These are phyloP conservation scores for Boletellus ananas DNA, from an alignment of 768 basidiomycete species.

Conservation along the genomic window DNA sequence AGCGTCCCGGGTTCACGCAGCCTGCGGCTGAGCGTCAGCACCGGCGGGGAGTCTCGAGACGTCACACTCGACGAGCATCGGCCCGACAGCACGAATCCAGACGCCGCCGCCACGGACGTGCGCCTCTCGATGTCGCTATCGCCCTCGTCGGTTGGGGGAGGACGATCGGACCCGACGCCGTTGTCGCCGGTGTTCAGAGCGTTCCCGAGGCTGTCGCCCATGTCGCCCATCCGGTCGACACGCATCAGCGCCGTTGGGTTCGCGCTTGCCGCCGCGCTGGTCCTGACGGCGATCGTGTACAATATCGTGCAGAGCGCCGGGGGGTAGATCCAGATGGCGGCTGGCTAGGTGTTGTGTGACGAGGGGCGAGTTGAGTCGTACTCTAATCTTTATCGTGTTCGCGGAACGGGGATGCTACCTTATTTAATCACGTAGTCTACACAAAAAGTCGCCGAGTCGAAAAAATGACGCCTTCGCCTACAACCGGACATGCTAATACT, in stretches of 20 bases:
- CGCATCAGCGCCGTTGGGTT: conserved; percentile 8
- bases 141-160: background rate
- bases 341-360: too few relatives aligned
- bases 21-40: conserved; percentile 1
- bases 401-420: too few relatives aligned
- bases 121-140: conserved; percentile 2
- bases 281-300: conserved; percentile 18
- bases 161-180: background rate
- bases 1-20: conserved; percentile 3
- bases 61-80: background rate
- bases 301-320: conserved; percentile 6
- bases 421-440: too few relatives aligned
- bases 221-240: conserved; percentile 8
- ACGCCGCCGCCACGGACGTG: background rate
- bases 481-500: too few relatives aligned
- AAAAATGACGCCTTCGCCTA: too few relatives aligned
- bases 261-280: conserved; percentile 4
- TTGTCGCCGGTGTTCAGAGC: conserved; percentile 8
- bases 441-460: too few relatives aligned
- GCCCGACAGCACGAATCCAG: background rate
- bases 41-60: background rate
- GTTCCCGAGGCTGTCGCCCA: conserved; percentile 8
- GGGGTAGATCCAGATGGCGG: background rate
- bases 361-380: too few relatives aligned
- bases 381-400: too few relatives aligned